Percentiles rank a stretch among this genome's conserved stretches.
Evolutionary conservation across 768 basidiomycete species (phyloP).

Genomic region (Lactarius evosmus): DNA sequence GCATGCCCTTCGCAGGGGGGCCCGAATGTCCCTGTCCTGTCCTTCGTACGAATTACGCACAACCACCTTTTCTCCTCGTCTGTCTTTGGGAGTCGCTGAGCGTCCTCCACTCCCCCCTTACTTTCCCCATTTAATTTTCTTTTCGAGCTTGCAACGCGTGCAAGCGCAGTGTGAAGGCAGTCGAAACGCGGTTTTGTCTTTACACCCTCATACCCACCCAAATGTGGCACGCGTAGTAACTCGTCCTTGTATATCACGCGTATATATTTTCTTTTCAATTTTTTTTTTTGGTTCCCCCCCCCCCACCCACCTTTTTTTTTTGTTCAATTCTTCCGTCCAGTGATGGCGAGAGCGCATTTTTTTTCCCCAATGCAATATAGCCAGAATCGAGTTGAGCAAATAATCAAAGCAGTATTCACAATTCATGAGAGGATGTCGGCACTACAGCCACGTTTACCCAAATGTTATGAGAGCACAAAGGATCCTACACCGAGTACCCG

Average conservation of each 20-base stretch:
- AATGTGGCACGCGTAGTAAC: slow-evolving; percentile 16
- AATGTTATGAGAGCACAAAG: neutral
- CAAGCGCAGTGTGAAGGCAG: slow-evolving; percentile 6
- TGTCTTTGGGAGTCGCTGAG: slow-evolving; percentile 21
- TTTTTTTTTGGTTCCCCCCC: neutral
- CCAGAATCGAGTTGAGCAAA: neutral
- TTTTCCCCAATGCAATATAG: neutral
- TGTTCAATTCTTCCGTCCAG: neutral
- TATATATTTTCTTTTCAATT: slow-evolving; percentile 17
- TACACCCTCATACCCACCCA: slow-evolving; percentile 13
- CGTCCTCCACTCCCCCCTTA: slow-evolving; percentile 6
- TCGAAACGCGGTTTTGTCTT: neutral
- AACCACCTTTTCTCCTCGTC: neutral
- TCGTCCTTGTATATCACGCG: slow-evolving; percentile 1
- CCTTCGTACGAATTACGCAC: slow-evolving; percentile 14
- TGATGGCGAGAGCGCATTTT: neutral
- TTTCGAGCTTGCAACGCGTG: slow-evolving; percentile 16
- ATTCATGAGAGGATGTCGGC: neutral
- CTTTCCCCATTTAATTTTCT: neutral
- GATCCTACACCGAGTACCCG: slow-evolving; percentile 1
- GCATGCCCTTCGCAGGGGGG: slow-evolving; percentile 18
- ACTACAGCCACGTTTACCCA: neutral
- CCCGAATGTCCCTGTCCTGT: slow-evolving; percentile 9
- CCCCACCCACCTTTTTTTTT: neutral
- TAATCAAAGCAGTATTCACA: neutral